Conservation (phyloP, 768 basidiomycete species). For the Asterophora parasitica region DNA sequence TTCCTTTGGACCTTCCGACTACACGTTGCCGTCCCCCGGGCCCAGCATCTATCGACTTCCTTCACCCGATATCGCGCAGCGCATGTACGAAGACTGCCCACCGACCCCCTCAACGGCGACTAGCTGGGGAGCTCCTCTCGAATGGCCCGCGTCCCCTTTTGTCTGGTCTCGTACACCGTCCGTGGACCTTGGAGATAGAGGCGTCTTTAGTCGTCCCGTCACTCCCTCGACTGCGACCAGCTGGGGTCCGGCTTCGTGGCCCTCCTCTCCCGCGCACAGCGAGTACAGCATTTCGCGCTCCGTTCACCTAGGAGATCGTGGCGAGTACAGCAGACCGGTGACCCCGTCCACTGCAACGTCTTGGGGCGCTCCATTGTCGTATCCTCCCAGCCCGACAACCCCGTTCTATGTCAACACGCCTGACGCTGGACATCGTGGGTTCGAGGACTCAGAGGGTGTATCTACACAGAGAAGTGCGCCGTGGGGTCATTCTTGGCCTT, state of each 20-base stretch:
- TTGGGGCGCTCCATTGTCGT: conserved; percentile 46
- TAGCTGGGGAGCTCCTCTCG: conserved; percentile 41
- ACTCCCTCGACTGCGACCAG: conserved; percentile 39
- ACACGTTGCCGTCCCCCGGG: conserved; percentile 34
- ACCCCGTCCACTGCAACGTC: conserved; percentile 43
- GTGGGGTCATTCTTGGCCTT: conserved; percentile 33
- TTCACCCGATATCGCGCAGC: conserved; percentile 55
- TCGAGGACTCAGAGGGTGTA: conserved; percentile 19
- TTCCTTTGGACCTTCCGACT: conserved; percentile 52
- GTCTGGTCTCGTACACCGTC: conserved; percentile 30
- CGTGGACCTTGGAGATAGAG: conserved; percentile 43
- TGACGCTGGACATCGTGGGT: conserved; percentile 33
- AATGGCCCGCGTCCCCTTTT: conserved; percentile 27
- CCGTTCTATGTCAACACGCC: conserved; percentile 34
- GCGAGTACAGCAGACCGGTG: conserved; percentile 31
- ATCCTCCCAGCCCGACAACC: conserved; percentile 33
- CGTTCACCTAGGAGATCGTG: conserved; percentile 35
- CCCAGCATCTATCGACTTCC: conserved; percentile 35
- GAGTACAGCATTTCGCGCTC: conserved; percentile 25
- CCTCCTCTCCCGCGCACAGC: conserved; percentile 18
- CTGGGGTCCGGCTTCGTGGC: conserved; percentile 29
- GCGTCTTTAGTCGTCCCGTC: conserved; percentile 37
- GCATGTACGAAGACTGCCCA: conserved; percentile 52
- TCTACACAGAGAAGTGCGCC: conserved; percentile 9
- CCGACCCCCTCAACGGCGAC: conserved; percentile 45